These are phyloP conservation scores for Hirsutella minnesotensis DNA, from an alignment of 2,329 filamentous ascomycete genomes.

Conservation along the genomic window DNA sequence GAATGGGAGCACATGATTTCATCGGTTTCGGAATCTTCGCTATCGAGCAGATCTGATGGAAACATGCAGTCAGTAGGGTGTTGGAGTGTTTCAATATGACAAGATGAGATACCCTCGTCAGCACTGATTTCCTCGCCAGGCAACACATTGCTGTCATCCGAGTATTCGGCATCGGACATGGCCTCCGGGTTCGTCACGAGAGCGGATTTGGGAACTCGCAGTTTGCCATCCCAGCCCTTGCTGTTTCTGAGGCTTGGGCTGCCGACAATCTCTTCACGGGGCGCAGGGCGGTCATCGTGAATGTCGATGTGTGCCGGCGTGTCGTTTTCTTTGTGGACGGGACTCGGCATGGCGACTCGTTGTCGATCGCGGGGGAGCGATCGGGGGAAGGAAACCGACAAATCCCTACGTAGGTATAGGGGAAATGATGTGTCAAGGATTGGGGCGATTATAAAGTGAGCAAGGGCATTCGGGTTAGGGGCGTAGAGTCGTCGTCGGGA, in stretches of 20 bases:
- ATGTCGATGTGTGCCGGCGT: constrained; percentile 36
- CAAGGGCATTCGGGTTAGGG: too few species aligned
- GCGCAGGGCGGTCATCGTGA: constrained; percentile 27
- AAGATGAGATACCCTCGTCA: constrained; percentile 54
- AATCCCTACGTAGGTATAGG: too few species aligned
- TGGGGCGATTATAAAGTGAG: too few species aligned
- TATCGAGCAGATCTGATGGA: constrained; percentile 45
- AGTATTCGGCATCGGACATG: constrained; percentile 75
- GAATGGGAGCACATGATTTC: constrained; percentile 89
- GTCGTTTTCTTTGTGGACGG: constrained; percentile 24
- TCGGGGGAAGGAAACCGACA: background rate
- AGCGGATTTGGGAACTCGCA: constrained; percentile 52
- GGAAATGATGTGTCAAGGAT: too few species aligned
- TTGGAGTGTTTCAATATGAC: background rate
- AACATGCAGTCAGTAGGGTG: background rate
- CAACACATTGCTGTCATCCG: constrained; percentile 55
- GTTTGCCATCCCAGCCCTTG: constrained; percentile 75
- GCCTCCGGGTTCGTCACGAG: constrained; percentile 68
- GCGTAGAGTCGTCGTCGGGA: too few species aligned
- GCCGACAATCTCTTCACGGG: constrained; percentile 26
- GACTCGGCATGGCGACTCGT: constrained; percentile 26
- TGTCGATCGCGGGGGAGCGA: background rate
- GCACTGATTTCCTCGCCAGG: constrained; percentile 65
- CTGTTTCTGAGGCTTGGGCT: constrained; percentile 42
- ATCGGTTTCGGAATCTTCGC: constrained; percentile 48